A percentile compares a stretch with the other conserved stretches of the same genome.
Evolutionary conservation across 2,329 filamentous ascomycete species (phyloP).

Genomic region (Neofusicoccum laricinum): DNA sequence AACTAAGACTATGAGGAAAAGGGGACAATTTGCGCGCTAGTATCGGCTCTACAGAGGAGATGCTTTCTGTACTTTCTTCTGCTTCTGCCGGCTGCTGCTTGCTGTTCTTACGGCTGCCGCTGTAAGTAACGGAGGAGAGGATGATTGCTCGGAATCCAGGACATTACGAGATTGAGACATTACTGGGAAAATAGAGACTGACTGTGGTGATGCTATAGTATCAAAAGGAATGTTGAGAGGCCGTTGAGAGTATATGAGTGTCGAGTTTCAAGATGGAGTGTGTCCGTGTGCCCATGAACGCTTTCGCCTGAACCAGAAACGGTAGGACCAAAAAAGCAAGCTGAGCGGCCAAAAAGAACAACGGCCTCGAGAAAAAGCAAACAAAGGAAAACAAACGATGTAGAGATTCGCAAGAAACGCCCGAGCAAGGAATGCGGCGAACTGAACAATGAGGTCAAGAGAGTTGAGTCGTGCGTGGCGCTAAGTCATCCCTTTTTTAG

Average conservation of each 20-base stretch:
- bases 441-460: background rate
- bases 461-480: background rate
- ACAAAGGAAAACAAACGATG: background rate
- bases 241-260: background rate
- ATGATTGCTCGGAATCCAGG: background rate
- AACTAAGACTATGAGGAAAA: background rate
- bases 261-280: background rate
- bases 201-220: background rate
- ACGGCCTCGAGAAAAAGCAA: background rate
- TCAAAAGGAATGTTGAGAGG: background rate
- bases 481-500: background rate
- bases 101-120: background rate
- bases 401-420: background rate
- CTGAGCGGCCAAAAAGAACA: background rate
- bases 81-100: background rate
- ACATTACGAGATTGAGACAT: constrained; percentile 7
- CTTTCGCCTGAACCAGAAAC: background rate
- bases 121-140: too few relatives aligned
- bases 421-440: background rate
- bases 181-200: background rate
- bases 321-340: background rate
- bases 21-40: background rate
- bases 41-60: background rate
- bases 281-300: background rate
- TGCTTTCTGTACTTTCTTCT: background rate